These are phyloP conservation scores for Blastobotrys americana DNA, from an alignment of 805 yeast genomes.

Conservation along the genomic window DNA sequence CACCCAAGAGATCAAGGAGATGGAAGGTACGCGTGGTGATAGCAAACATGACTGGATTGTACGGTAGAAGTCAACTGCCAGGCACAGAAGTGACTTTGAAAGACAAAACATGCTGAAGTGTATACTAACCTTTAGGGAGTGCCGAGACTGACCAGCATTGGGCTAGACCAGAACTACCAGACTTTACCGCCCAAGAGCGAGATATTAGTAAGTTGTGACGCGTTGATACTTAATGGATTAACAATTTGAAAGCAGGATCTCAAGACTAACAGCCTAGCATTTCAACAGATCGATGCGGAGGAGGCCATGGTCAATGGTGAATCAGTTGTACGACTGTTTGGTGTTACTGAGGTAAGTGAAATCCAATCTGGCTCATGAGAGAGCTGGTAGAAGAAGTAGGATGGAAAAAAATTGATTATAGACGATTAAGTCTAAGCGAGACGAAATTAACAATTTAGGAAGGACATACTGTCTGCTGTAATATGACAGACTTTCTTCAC, in stretches of 20 bases:
- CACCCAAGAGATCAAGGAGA: constrained; percentile 32
- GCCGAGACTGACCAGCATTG: constrained; percentile 33
- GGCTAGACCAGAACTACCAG: constrained; percentile 49
- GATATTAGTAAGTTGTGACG: constrained; percentile 1
- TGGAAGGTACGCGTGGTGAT: constrained; percentile 15
- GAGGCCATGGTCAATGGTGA: constrained; percentile 60
- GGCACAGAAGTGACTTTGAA: not conserved
- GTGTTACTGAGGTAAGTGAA: constrained; percentile 85
- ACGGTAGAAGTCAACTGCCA: not conserved
- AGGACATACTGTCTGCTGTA: constrained; percentile 86
- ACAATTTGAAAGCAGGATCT: not conserved
- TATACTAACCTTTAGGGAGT: constrained; percentile 8
- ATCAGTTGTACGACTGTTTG: constrained; percentile 68
- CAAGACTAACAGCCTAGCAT: constrained; percentile 30
- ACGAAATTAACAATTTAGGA: no score
- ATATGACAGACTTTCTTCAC: constrained; percentile 81
- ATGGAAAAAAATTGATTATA: not conserved
- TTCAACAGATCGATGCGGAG: constrained; percentile 94
- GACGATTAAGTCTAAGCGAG: no score
- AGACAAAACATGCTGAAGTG: no score
- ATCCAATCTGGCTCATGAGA: constrained; percentile 13
- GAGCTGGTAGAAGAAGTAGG: not conserved
- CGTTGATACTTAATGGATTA: no score
- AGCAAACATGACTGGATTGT: not conserved
- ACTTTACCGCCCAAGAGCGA: constrained; percentile 37